phyloP scores from a whole-genome alignment of 164 flowering plant species.

The Protea cynaroides region DNA sequence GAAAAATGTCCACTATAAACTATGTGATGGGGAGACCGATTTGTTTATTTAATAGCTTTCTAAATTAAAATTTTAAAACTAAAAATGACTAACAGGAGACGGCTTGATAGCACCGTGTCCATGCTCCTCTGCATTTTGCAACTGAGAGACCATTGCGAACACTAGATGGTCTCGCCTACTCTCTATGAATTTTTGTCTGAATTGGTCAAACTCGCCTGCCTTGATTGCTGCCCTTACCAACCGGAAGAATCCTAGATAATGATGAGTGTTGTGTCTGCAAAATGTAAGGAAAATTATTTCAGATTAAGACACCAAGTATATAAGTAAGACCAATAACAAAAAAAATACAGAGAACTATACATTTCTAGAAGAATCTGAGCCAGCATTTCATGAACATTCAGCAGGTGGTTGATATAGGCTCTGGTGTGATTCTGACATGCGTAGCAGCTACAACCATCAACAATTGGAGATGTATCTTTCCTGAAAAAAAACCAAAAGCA shows the following conservation, averaged over 20 bases:
- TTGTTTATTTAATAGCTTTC: too few relatives aligned
- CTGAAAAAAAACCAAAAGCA: too few relatives aligned
- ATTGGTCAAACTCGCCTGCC: slow-evolving; percentile 48
- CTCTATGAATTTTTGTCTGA: slow-evolving; percentile 40
- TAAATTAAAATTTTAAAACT: too few relatives aligned
- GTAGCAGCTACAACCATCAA: slow-evolving; percentile 61
- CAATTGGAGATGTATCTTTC: slow-evolving; percentile 67
- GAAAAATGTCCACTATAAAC: too few relatives aligned
- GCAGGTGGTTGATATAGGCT: slow-evolving; percentile 87
- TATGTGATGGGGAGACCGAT: too few relatives aligned
- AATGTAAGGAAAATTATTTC: not conserved
- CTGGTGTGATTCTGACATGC: slow-evolving; percentile 81
- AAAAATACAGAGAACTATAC: slow-evolving; percentile 24
- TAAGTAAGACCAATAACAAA: not conserved
- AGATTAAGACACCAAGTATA: not conserved
- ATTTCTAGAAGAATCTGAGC: slow-evolving; percentile 83
- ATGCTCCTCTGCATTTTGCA: too few relatives aligned
- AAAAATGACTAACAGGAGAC: too few relatives aligned
- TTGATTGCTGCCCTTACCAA: slow-evolving; percentile 63
- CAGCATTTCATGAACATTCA: slow-evolving; percentile 93
- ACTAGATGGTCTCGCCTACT: slow-evolving; percentile 39
- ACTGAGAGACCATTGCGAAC: not conserved
- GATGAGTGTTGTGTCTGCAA: slow-evolving; percentile 88
- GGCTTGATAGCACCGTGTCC: too few relatives aligned
- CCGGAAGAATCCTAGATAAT: slow-evolving; percentile 67